Evolutionary conservation across 2,329 filamentous ascomycete genomes (phyloP).

Genomic region (Plectosphaerella cucumerina): DNA sequence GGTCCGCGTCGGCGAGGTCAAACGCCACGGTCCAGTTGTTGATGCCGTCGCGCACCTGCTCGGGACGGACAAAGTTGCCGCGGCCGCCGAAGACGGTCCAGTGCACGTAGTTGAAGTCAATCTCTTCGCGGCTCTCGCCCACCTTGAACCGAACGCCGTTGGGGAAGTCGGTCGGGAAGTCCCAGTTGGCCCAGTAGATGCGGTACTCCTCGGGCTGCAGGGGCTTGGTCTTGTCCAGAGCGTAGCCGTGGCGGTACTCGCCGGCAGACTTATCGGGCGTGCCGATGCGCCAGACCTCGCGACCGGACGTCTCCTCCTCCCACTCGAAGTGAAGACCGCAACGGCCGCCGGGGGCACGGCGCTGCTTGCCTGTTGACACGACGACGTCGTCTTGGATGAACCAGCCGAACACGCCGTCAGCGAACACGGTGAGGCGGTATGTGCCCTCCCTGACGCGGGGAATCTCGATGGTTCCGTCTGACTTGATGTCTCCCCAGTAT

Average conservation of each 20-base stretch:
- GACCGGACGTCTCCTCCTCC: slow-evolving; percentile 50
- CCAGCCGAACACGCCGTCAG: slow-evolving; percentile 57
- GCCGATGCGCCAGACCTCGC: slow-evolving; percentile 58
- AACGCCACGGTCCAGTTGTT: slow-evolving; percentile 60
- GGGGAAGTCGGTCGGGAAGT: slow-evolving; percentile 57
- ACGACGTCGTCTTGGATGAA: slow-evolving; percentile 47
- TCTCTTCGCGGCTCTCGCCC: slow-evolving; percentile 41
- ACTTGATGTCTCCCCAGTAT: slow-evolving; percentile 55
- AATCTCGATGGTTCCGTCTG: slow-evolving; percentile 44
- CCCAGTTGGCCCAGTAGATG: slow-evolving; percentile 58
- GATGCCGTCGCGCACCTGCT: slow-evolving; percentile 39
- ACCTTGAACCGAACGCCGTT: slow-evolving; percentile 54
- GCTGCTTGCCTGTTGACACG: slow-evolving; percentile 27
- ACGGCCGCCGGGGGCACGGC: slow-evolving; percentile 16
- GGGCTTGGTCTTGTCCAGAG: slow-evolving; percentile 40
- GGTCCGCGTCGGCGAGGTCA: slow-evolving; percentile 34
- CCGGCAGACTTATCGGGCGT: slow-evolving; percentile 57
- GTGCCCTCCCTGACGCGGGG: slow-evolving; percentile 50
- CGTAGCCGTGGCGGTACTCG: slow-evolving; percentile 56
- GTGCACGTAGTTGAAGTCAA: slow-evolving; percentile 60
- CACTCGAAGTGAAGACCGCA: slow-evolving; percentile 35
- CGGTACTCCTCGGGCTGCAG: slow-evolving; percentile 53
- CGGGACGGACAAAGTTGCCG: slow-evolving; percentile 39
- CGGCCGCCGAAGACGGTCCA: slow-evolving; percentile 60
- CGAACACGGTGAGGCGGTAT: slow-evolving; percentile 60